phyloP scores from a whole-genome alignment of 176 grass and related monocot species.

The Phoenix dactylifera region DNA sequence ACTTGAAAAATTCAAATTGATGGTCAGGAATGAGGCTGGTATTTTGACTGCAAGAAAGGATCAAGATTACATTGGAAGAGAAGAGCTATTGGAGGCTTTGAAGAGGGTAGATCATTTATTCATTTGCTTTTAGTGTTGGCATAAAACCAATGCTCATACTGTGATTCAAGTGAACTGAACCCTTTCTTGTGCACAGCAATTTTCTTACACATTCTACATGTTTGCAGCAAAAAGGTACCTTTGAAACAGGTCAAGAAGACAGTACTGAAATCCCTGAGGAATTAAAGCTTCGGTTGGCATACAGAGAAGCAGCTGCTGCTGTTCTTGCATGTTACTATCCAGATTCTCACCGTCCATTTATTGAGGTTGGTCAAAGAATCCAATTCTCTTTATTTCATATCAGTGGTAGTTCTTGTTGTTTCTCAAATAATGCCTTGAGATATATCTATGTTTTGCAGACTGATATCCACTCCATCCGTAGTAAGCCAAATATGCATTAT shows the following conservation, averaged over 20 bases:
- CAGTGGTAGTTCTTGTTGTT: too few relatives aligned
- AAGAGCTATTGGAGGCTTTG: conserved; percentile 28
- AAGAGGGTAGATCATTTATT: conserved; percentile 15
- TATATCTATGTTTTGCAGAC: conserved; percentile 15
- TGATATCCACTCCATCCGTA: conserved; percentile 17
- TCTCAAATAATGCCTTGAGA: neutral
- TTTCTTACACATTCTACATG: neutral
- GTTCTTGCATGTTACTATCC: conserved; percentile 31
- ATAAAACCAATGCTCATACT: too few relatives aligned
- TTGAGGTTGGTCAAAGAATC: conserved; percentile 7
- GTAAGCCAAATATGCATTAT: conserved; percentile 30
- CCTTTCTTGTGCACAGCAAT: neutral
- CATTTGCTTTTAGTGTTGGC: neutral
- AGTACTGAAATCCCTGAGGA: conserved; percentile 29
- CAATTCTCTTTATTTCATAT: conserved; percentile 3
- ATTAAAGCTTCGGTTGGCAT: conserved; percentile 28
- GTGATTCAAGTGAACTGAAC: neutral
- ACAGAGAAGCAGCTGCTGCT: conserved; percentile 28
- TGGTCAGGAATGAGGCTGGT: conserved; percentile 29
- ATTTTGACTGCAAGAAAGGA: conserved; percentile 36
- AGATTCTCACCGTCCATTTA: conserved; percentile 15
- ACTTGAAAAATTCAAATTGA: neutral
- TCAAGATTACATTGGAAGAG: conserved; percentile 32
- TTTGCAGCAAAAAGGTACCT: conserved; percentile 32
- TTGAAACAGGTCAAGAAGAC: conserved; percentile 32